Evolutionary conservation across 192 early-diverging fungal species (phyloP).

Genomic region (Gamsiella multidivaricata): DNA sequence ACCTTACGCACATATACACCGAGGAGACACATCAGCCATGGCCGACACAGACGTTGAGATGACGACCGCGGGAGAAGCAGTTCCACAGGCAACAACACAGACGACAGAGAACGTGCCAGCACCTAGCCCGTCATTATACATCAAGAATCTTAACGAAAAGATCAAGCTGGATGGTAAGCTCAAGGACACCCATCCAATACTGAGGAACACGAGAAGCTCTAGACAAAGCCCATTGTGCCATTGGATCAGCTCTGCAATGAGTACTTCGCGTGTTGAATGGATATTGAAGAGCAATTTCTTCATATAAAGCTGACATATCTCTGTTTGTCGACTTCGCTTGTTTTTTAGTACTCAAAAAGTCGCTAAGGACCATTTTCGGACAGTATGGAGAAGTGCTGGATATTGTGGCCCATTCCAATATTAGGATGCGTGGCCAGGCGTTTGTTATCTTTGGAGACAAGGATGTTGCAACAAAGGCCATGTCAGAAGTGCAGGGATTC

Average conservation of each 20-base stretch:
- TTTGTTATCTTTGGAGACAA: constrained; percentile 85
- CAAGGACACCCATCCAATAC: neutral
- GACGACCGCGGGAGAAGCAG: neutral
- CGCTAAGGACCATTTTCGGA: constrained; percentile 82
- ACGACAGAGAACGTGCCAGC: constrained; percentile 67
- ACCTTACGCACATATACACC: neutral
- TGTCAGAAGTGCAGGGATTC: constrained; percentile 87
- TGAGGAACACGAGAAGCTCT: neutral
- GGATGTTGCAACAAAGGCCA: constrained; percentile 80
- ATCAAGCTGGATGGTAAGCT: constrained; percentile 72
- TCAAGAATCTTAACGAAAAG: constrained; percentile 86
- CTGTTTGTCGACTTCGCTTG: neutral
- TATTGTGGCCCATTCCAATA: constrained; percentile 79
- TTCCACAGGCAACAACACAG: constrained; percentile 5
- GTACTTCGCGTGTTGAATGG: too few species aligned
- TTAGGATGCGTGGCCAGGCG: constrained; percentile 93
- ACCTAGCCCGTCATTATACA: constrained; percentile 79
- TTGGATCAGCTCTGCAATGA: too few species aligned
- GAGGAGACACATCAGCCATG: constrained; percentile 16
- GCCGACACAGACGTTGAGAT: constrained; percentile 34
- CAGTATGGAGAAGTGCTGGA: constrained; percentile 88
- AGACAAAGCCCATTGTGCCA: neutral
- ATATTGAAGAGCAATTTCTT: too few species aligned
- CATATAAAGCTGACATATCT: too few species aligned
- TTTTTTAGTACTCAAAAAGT: constrained; percentile 72